Percentiles rank a stretch among this genome's conserved stretches.
phyloP scores from a whole-genome alignment of 1,284 basidiomycete genomes.

The Tilletia walkeri region DNA sequence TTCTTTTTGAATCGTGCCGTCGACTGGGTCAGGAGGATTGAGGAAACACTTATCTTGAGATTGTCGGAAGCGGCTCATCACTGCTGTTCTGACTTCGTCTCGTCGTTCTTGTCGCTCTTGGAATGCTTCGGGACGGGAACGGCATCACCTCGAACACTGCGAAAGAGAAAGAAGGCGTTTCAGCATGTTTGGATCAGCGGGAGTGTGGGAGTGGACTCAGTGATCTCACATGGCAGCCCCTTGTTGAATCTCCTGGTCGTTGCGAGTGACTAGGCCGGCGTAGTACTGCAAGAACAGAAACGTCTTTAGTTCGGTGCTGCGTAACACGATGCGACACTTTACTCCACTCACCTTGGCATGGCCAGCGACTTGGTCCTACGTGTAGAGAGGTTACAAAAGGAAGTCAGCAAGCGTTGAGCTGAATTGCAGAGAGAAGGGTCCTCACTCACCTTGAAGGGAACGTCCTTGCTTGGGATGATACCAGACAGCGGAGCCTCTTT shows the following conservation, averaged over 20 bases:
- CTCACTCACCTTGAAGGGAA: slow-evolving; percentile 1
- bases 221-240: background rate
- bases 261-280: background rate
- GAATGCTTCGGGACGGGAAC: too few relatives aligned
- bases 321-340: too few relatives aligned
- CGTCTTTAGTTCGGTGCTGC: too few relatives aligned
- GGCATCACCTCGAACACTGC: background rate
- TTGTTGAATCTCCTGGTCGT: slow-evolving; percentile 5
- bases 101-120: too few relatives aligned
- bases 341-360: background rate
- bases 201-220: background rate
- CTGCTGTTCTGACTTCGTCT: too few relatives aligned
- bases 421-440: background rate
- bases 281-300: background rate
- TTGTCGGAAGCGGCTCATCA: too few relatives aligned
- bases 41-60: too few relatives aligned
- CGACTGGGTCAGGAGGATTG: too few relatives aligned
- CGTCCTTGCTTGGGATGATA: background rate
- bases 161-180: background rate
- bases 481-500: background rate
- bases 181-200: background rate
- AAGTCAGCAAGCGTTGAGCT: background rate
- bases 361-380: slow-evolving; percentile 2
- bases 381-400: background rate
- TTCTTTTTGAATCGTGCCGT: too few relatives aligned